Base-by-base conservation (phyloP, 169 alveolate species). In the Cryptosporidium xiaoi region DNA sequence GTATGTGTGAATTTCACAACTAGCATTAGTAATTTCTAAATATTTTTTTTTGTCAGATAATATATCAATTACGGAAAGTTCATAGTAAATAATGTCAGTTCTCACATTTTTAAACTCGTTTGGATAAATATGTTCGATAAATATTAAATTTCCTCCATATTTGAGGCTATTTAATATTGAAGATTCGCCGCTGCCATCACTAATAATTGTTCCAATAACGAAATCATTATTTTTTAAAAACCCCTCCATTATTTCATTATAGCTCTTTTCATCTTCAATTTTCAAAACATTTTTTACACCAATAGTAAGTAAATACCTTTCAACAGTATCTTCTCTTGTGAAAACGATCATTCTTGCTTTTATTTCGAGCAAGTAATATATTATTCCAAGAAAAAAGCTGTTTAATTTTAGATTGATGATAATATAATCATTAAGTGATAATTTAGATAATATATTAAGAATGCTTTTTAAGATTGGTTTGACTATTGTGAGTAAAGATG, bases 281-380 rank as follows among this genome's bases (percentile, higher is more conserved):
- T 53, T 69, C 15, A 31, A 29, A 29, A 69, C 24, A 15, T 51
- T 36, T 29, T 53, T 69, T 18, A 69, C 55, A 20, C 83, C 83
- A 50, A 69, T 53, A 33, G 66, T 31, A n/a, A 53, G 7, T 53
- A 69, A 56, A 69, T 34, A 51, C 29, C 51, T 34, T 5, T n/a
- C 16, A n/a, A 16, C 67, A 15, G 10, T 31, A 16, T n/a, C 34
- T 3, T 69, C 44, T 10, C 27, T 56, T 0, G 20, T 18, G 1
- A 34, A 3, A 51, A 69, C 83, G 6, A 51, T 51, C 24, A 69
- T 20, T 16, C 27, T 33, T 27, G 34, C 5, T 27, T 53, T 34
- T 10, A 16, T n/a, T 4, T 69, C n/a, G 29, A 69, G 27, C 27
- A 50, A 69, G 8, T 69, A 69, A 15, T 53, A 16, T 29, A 69